Conservation (phyloP, 768 basidiomycete genomes). For the Amanita exitialis region DNA sequence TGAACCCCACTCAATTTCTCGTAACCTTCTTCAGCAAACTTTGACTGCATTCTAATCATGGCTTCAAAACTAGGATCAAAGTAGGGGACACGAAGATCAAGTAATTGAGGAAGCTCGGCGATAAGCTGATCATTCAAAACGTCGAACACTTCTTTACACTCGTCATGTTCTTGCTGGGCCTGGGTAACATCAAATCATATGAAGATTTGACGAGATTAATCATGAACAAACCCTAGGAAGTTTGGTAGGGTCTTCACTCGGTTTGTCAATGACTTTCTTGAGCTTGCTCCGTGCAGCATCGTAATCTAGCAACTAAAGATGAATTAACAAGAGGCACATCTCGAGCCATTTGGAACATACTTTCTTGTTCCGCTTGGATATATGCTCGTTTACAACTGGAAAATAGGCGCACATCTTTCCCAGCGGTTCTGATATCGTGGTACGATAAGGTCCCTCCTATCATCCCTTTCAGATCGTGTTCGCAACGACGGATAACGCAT, state of each 20-base stretch:
- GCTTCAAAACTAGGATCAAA: conserved; percentile 98
- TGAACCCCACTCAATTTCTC: conserved; percentile 95
- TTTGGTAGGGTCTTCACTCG: conserved; percentile 87
- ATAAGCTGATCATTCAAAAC: conserved; percentile 90
- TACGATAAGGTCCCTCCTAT: conserved; percentile 90
- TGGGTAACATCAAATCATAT: conserved; percentile 17
- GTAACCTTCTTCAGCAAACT: conserved; percentile 97
- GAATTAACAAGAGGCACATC: not conserved
- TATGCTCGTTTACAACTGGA: conserved; percentile 88
- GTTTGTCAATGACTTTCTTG: conserved; percentile 86
- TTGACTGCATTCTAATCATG: conserved; percentile 96
- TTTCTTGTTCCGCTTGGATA: conserved; percentile 94
- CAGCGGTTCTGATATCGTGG: conserved; percentile 89
- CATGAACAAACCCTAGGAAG: conserved; percentile 57
- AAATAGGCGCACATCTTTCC: conserved; percentile 97
- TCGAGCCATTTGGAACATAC: conserved; percentile 25
- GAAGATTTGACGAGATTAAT: not conserved
- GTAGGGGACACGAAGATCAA: conserved; percentile 94
- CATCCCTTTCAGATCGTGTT: not conserved
- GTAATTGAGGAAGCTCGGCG: conserved; percentile 79
- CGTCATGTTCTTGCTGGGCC: conserved; percentile 96
- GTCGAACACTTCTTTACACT: conserved; percentile 89
- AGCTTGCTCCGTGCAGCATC: conserved; percentile 86
- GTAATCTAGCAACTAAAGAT: conserved; percentile 78
- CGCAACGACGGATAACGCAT: conserved; percentile 3